phyloP scores from a whole-genome alignment of 371 early-diverging fungal genomes.

The Vairimorpha apis region DNA sequence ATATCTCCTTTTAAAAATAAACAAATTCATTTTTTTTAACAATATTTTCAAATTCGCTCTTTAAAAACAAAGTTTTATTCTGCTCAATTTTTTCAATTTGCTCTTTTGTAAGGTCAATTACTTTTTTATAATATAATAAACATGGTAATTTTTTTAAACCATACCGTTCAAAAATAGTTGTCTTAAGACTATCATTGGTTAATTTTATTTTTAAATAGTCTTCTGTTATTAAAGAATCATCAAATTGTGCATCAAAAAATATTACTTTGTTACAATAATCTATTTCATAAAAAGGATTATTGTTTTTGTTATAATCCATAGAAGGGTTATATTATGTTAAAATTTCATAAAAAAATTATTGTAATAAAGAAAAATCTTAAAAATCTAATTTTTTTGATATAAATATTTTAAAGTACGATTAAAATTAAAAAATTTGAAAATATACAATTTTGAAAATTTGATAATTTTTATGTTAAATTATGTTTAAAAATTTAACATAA shows the following conservation, averaged over 20 bases:
- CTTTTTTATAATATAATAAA: slow-evolving; percentile 14
- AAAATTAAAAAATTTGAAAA: too few relatives aligned
- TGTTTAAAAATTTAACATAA: too few relatives aligned
- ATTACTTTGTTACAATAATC: slow-evolving; percentile 3
- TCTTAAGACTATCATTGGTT: slow-evolving; percentile 6
- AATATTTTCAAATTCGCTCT: slow-evolving; percentile 35
- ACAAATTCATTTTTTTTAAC: slow-evolving; percentile 68
- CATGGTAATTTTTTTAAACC: slow-evolving; percentile 29
- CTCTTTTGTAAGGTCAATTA: slow-evolving; percentile 31
- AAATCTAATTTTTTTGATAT: too few relatives aligned
- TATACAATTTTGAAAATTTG: too few relatives aligned
- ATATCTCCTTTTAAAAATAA: slow-evolving; percentile 77
- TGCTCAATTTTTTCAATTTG: slow-evolving; percentile 15
- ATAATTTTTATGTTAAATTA: too few relatives aligned
- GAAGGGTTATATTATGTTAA: too few relatives aligned
- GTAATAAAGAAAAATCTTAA: too few relatives aligned
- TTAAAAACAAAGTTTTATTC: slow-evolving; percentile 21
- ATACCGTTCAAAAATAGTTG: background rate
- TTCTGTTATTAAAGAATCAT: background rate
- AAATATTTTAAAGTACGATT: too few relatives aligned
- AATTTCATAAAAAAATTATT: too few relatives aligned
- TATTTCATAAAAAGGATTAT: background rate
- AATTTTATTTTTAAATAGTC: background rate
- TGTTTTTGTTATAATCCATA: background rate
- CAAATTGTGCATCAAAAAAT: background rate